A percentile compares a stretch with the other conserved stretches of the same genome.
These are phyloP conservation scores for Penicillium sp. DNA, from an alignment of 2,329 filamentous ascomycete species.

Conservation along the genomic window DNA sequence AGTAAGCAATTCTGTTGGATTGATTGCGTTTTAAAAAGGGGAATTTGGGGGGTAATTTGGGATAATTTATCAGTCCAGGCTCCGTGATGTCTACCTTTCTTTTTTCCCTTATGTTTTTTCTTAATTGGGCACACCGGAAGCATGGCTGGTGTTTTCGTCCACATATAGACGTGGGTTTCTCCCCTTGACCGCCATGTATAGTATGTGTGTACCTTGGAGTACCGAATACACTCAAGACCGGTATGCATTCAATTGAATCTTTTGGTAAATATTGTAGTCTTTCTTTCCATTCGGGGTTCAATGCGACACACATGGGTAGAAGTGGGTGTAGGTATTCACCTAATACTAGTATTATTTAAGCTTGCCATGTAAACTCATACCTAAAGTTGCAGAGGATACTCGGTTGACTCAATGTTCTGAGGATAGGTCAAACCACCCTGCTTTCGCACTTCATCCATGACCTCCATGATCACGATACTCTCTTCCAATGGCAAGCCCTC, in stretches of 20 bases:
- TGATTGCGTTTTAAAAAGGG: constrained; percentile 56
- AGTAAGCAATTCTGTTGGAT: constrained; percentile 35
- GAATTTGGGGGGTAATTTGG: constrained; percentile 12
- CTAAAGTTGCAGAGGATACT: constrained; percentile 52
- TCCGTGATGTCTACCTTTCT: constrained; percentile 19
- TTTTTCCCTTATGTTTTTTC: constrained; percentile 22
- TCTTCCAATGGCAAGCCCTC: constrained; percentile 69
- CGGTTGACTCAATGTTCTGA: constrained; percentile 63
- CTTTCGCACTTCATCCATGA: constrained; percentile 67
- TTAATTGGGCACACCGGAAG: constrained; percentile 17
- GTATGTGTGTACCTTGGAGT: constrained; percentile 28
- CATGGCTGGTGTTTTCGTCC: constrained; percentile 18
- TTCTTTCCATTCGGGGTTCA: not conserved
- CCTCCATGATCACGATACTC: constrained; percentile 81
- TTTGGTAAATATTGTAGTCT: not conserved
- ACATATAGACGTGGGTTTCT: constrained; percentile 26
- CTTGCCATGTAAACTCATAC: not conserved
- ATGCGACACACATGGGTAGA: not conserved
- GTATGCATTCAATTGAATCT: constrained; percentile 5
- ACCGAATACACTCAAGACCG: constrained; percentile 21
- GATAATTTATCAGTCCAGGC: constrained; percentile 12
- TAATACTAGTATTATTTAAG: not conserved
- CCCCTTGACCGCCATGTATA: constrained; percentile 34
- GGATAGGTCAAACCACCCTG: constrained; percentile 65
- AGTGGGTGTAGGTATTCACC: not conserved